Conservation (phyloP, 1,139 yeast species). For the Zygoascus hellenicus region DNA sequence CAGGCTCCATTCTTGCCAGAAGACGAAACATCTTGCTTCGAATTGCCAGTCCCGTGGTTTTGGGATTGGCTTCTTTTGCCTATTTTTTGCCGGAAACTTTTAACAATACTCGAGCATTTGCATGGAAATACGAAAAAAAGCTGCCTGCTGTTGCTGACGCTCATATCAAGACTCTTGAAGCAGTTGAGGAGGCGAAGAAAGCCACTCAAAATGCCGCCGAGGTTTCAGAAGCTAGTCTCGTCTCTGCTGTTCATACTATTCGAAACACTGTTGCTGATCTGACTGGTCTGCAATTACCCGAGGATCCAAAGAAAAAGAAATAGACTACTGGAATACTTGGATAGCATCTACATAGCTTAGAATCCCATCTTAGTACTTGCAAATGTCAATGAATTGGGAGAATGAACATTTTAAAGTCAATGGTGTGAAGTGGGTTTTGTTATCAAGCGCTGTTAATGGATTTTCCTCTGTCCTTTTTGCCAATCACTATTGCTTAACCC, state of each 20-base stretch:
- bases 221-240: constrained; percentile 34
- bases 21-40: constrained; percentile 58
- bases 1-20: constrained; percentile 79
- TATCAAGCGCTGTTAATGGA: too few relatives aligned
- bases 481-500: too few relatives aligned
- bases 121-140: constrained; percentile 62
- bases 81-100: constrained; percentile 77
- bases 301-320: constrained; percentile 32
- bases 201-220: constrained; percentile 40
- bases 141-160: constrained; percentile 63
- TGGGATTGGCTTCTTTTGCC: constrained; percentile 66
- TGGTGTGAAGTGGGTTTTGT: too few relatives aligned
- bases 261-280: constrained; percentile 49
- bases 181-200: constrained; percentile 45
- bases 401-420: too few relatives aligned
- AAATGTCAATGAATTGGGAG: too few relatives aligned
- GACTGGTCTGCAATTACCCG: constrained; percentile 66
- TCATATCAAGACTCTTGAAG: constrained; percentile 47
- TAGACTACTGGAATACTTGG: constrained; percentile 2
- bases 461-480: too few relatives aligned
- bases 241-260: constrained; percentile 40
- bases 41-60: constrained; percentile 53
- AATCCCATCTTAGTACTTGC: too few relatives aligned
- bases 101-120: constrained; percentile 52
- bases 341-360: background rate